Percentiles rank a stretch among this genome's conserved stretches.
These are phyloP conservation scores for Parathielavia hyrcaniae DNA, from an alignment of 495 filamentous ascomycete species.

Conservation along the genomic window DNA sequence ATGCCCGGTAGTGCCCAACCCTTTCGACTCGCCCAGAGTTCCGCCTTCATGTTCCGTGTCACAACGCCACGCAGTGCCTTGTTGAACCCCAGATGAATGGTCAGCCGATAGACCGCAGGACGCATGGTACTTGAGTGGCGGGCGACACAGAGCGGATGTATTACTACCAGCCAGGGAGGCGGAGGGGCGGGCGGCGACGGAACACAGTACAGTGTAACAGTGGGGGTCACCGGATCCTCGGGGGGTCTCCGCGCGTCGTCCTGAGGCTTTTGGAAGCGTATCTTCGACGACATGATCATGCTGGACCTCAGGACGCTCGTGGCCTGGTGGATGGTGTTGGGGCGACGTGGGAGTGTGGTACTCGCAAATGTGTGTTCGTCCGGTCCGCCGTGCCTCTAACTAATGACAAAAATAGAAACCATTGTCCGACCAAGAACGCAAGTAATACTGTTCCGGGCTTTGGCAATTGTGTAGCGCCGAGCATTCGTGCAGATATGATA, in stretches of 20 bases:
- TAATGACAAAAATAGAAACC: too few relatives aligned
- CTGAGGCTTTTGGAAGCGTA: conserved; percentile 2
- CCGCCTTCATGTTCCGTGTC: not conserved
- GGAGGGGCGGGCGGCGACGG: conserved; percentile 14
- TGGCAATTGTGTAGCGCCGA: too few relatives aligned
- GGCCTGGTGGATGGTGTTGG: too few relatives aligned
- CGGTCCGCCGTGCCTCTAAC: too few relatives aligned
- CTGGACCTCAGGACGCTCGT: not conserved
- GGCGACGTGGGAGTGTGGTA: too few relatives aligned
- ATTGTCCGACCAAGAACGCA: too few relatives aligned
- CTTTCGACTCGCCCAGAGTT: not conserved
- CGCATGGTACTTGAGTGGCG: conserved; percentile 28
- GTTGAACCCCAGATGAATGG: not conserved
- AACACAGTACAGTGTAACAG: not conserved
- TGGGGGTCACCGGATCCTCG: not conserved
- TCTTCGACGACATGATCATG: not conserved
- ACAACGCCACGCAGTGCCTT: not conserved
- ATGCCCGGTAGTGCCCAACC: not conserved
- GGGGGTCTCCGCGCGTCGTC: not conserved
- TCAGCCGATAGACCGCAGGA: conserved; percentile 1
- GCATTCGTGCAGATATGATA: too few relatives aligned
- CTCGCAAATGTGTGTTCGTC: too few relatives aligned
- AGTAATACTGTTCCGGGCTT: too few relatives aligned
- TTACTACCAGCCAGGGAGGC: conserved; percentile 46
- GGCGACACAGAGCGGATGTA: conserved; percentile 3